These are phyloP conservation scores for Linaria vulgaris DNA, from an alignment of 257 asterid species.

Conservation along the genomic window DNA sequence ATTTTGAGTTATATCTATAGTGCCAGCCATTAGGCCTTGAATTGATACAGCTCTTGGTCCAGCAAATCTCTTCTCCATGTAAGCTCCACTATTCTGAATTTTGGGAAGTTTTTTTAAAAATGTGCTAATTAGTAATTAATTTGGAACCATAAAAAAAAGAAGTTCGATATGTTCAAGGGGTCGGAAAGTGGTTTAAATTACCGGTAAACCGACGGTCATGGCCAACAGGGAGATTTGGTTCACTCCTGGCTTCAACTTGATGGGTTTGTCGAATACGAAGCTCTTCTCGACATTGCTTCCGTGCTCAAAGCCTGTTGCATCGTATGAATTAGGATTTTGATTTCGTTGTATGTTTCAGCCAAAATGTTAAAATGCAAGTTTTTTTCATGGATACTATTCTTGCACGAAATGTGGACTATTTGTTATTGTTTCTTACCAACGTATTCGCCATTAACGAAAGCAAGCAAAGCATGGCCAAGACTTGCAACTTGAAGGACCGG, in stretches of 20 bases:
- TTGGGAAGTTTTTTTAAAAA: neutral
- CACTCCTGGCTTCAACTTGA: conserved; percentile 47
- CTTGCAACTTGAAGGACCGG: conserved; percentile 76
- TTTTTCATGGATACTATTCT: too few species aligned
- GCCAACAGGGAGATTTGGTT: conserved; percentile 68
- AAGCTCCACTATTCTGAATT: conserved; percentile 88
- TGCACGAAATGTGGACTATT: too few species aligned
- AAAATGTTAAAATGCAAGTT: too few species aligned
- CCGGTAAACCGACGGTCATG: conserved; percentile 83
- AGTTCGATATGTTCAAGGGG: neutral
- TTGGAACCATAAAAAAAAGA: neutral
- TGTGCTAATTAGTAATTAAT: neutral
- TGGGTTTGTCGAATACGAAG: conserved; percentile 52
- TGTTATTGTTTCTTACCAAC: conserved; percentile 40
- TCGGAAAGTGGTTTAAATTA: conserved; percentile 26
- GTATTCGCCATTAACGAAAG: conserved; percentile 73
- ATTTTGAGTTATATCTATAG: conserved; percentile 66
- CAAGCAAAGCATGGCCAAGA: conserved; percentile 84
- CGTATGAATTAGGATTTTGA: neutral
- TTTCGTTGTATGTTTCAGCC: neutral
- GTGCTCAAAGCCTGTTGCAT: conserved; percentile 60
- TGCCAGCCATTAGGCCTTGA: conserved; percentile 91
- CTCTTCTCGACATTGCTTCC: conserved; percentile 87
- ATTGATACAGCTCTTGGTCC: conserved; percentile 70
- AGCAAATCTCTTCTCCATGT: conserved; percentile 91